Conservation (phyloP, 306 rosid species). For the Spatholobus suberectus region DNA sequence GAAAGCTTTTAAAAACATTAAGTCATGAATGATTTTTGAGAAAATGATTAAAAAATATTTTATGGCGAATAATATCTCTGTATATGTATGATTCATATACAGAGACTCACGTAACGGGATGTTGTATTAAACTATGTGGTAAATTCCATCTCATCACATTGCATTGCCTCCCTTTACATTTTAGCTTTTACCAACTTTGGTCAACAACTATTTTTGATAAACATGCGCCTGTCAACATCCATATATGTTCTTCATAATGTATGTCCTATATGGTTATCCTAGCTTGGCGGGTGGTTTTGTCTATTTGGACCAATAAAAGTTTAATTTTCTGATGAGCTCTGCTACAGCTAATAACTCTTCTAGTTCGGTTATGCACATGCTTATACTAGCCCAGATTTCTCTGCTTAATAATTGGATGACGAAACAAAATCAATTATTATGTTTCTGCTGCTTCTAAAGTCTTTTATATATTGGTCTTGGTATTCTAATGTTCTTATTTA, state of each 20-base stretch:
- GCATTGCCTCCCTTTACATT: not conserved
- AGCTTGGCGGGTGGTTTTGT: constrained; percentile 21
- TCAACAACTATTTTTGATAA: constrained; percentile 33
- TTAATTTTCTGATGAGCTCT: not conserved
- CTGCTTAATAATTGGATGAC: constrained; percentile 25
- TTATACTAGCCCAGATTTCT: not conserved
- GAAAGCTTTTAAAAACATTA: too few species aligned
- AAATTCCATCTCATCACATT: not conserved
- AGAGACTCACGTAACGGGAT: too few species aligned
- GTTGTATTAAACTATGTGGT: too few species aligned
- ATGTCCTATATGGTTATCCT: not conserved
- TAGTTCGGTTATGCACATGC: constrained; percentile 32
- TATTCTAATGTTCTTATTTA: constrained; percentile 15
- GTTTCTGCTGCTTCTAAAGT: constrained; percentile 3
- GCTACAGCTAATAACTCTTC: constrained; percentile 36
- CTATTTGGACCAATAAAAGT: not conserved
- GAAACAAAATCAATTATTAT: constrained; percentile 35
- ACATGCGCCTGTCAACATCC: constrained; percentile 16
- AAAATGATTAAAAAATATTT: too few species aligned
- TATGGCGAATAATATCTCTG: too few species aligned
- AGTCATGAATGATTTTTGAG: too few species aligned
- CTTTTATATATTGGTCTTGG: not conserved
- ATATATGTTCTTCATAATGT: not conserved
- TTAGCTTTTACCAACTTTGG: not conserved
- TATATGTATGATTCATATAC: too few species aligned